Conservation (phyloP, 2,329 filamentous ascomycete genomes). For the Cladophialophora carrionii region DNA sequence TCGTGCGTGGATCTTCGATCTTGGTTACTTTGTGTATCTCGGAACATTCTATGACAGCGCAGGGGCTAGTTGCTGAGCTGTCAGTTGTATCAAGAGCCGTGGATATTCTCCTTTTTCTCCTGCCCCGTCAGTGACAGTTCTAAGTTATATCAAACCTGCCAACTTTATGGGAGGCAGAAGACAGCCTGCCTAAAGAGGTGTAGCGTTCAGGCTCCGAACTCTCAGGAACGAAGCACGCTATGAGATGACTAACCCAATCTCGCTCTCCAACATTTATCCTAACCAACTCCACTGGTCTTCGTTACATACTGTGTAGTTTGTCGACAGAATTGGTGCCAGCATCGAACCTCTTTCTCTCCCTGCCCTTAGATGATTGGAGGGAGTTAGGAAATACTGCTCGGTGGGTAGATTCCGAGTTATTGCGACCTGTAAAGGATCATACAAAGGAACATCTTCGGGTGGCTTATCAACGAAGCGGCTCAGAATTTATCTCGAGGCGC, state of each 20-base stretch:
- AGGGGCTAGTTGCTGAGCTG: conserved; percentile 12
- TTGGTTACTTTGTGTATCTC: background rate
- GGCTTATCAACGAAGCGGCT: background rate
- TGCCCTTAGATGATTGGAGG: background rate
- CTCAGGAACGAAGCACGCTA: conserved; percentile 6
- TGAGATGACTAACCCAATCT: conserved; percentile 1
- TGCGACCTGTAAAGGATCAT: no score
- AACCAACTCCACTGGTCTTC: background rate
- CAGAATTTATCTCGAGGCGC: background rate
- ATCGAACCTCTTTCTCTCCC: background rate
- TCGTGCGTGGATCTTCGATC: background rate
- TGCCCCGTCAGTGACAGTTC: conserved; percentile 10
- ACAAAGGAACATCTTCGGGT: no score
- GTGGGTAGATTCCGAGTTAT: background rate
- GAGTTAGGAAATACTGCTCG: background rate
- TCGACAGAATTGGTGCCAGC: background rate
- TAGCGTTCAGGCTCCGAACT: conserved; percentile 5
- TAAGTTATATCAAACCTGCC: background rate
- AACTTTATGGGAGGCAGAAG: conserved; percentile 13
- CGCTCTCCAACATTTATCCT: background rate
- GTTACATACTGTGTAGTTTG: background rate
- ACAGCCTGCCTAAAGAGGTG: conserved; percentile 10
- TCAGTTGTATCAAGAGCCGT: conserved; percentile 1
- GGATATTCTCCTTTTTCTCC: conserved; percentile 13
- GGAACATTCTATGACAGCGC: conserved; percentile 12